Conservation (phyloP, 208 protist species). For the Leishmania arabica region DNA sequence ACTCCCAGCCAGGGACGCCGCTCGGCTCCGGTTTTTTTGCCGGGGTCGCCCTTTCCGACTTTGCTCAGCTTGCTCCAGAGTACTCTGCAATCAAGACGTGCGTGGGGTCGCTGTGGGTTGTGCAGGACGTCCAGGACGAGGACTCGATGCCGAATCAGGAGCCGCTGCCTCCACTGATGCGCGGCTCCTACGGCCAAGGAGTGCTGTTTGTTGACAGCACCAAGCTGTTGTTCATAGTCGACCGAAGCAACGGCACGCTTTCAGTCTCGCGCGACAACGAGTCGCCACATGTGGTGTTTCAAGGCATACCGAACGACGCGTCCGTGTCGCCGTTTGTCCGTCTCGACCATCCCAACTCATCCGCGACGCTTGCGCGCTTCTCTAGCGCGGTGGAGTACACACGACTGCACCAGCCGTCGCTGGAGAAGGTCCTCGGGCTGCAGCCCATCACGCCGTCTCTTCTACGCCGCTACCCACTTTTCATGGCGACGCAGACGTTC, state of each 20-base stretch:
- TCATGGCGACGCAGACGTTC: constrained; percentile 61
- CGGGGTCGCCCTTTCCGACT: constrained; percentile 67
- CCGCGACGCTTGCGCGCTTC: constrained; percentile 70
- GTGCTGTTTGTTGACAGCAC: constrained; percentile 74
- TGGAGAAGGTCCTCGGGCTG: constrained; percentile 39
- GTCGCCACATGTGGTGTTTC: constrained; percentile 74
- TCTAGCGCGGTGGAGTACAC: constrained; percentile 40
- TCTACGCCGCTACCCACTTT: constrained; percentile 68
- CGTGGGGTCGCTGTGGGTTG: constrained; percentile 66
- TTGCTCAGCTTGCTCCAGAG: constrained; percentile 51
- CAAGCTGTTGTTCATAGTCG: constrained; percentile 81
- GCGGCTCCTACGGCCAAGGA: constrained; percentile 23
- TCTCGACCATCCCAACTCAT: constrained; percentile 80
- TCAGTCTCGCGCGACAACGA: constrained; percentile 79
- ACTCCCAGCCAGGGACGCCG: constrained; percentile 50
- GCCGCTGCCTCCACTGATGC: constrained; percentile 51
- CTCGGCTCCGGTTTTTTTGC: constrained; percentile 89
- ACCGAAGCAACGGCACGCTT: constrained; percentile 74
- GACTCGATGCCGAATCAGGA: constrained; percentile 85
- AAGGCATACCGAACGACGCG: constrained; percentile 60
- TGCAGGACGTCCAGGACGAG: constrained; percentile 88
- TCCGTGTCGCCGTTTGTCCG: constrained; percentile 85
- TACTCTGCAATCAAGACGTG: constrained; percentile 60
- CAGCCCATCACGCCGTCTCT: constrained; percentile 74
- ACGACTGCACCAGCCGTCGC: constrained; percentile 39